Conservation (phyloP, 2,329 filamentous ascomycete species). For the Diatrype stigma region DNA sequence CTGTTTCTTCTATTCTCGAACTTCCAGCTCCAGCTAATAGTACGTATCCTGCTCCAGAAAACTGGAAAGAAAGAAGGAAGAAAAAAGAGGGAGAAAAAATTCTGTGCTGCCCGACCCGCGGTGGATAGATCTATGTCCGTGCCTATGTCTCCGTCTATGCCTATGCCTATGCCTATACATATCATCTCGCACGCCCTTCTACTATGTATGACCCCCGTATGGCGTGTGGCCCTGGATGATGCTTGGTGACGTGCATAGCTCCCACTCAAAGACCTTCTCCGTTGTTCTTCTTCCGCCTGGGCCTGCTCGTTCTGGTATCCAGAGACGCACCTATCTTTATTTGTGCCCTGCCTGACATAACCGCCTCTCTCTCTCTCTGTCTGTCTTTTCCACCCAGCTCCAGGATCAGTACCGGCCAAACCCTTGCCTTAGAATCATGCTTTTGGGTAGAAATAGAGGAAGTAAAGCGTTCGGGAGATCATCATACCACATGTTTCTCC, state of each 20-base stretch:
- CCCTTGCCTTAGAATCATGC: background rate
- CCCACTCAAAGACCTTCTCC: background rate
- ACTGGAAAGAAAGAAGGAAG: too few species aligned
- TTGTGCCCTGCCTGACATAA: background rate
- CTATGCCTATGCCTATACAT: too few species aligned
- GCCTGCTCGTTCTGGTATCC: background rate
- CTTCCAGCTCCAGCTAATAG: too few species aligned
- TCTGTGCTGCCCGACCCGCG: background rate
- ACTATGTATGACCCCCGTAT: too few species aligned
- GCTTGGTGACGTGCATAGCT: constrained; percentile 1
- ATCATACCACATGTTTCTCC: background rate
- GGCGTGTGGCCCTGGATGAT: background rate
- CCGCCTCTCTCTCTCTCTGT: background rate
- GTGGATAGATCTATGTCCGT: background rate
- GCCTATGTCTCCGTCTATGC: too few species aligned
- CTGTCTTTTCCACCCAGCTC: background rate
- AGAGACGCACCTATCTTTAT: background rate
- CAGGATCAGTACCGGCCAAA: background rate
- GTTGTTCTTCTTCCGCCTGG: background rate
- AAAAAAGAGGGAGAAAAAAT: too few species aligned
- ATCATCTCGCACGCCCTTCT: background rate
- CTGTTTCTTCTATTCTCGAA: too few species aligned
- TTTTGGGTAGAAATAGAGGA: background rate
- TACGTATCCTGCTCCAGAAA: too few species aligned
- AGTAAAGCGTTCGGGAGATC: background rate